Evolutionary conservation across 1,284 basidiomycete species (phyloP).

Genomic region (Hemileia vastatrix): DNA sequence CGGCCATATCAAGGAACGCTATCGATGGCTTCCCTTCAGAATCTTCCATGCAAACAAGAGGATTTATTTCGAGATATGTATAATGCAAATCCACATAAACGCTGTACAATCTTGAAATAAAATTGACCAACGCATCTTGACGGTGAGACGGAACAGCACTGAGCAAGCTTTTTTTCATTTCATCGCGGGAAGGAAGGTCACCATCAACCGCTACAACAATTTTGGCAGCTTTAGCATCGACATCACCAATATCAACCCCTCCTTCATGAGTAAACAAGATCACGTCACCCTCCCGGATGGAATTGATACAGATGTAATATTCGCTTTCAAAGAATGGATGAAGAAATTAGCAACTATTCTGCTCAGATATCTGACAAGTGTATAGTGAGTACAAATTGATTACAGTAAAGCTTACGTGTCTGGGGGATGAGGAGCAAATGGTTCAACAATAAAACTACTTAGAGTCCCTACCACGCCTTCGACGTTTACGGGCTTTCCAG

Average conservation of each 20-base stretch:
- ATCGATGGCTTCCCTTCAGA: conserved; percentile 67
- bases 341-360: not conserved
- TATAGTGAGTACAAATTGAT: not conserved
- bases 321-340: conserved; percentile 48
- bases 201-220: conserved; percentile 52
- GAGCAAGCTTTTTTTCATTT: conserved; percentile 65
- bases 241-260: conserved; percentile 97
- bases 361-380: not conserved
- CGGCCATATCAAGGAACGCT: conserved; percentile 98
- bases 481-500: conserved; percentile 91
- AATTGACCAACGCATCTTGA: conserved; percentile 81
- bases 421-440: conserved; percentile 89
- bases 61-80: conserved; percentile 99
- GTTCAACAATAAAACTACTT: conserved; percentile 96
- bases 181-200: conserved; percentile 66
- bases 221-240: conserved; percentile 91
- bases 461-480: conserved; percentile 87
- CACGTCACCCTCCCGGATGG: conserved; percentile 83
- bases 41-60: conserved; percentile 84
- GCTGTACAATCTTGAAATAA: conserved; percentile 86
- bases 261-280: conserved; percentile 99
- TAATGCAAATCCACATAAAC: conserved; percentile 97
- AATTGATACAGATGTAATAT: conserved; percentile 98
- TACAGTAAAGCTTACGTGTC: conserved; percentile 50
- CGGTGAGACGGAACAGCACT: conserved; percentile 59